Evolutionary conservation across 305 asterid species (phyloP).

Genomic region (Ajuga reptans): DNA sequence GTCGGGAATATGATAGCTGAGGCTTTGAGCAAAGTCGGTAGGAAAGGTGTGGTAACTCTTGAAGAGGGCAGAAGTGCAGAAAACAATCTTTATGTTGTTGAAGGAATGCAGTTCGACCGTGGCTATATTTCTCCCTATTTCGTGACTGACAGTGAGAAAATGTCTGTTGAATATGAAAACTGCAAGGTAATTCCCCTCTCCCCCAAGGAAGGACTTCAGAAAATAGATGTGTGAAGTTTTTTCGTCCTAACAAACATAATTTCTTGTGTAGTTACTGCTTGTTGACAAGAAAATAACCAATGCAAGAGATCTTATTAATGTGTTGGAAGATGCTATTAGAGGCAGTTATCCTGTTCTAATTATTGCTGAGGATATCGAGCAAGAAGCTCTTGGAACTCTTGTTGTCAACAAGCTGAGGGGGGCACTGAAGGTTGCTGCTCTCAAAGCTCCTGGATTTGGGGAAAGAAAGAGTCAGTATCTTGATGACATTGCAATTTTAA

Average conservation of each 20-base stretch:
- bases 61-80: conserved; percentile 88
- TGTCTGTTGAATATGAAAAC: conserved; percentile 77
- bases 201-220: not conserved
- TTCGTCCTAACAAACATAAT: conserved; percentile 18
- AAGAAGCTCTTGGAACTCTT: conserved; percentile 88
- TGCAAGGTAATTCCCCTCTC: conserved; percentile 55
- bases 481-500: conserved; percentile 75
- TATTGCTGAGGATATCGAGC: conserved; percentile 88
- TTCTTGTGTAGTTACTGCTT: conserved; percentile 51
- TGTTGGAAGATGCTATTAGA: conserved; percentile 80
- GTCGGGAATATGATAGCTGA: conserved; percentile 85
- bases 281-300: conserved; percentile 86
- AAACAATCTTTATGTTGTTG: conserved; percentile 72
- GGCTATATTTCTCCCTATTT: conserved; percentile 86
- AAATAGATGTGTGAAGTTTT: not conserved
- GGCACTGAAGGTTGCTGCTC: conserved; percentile 78
- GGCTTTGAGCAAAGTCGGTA: conserved; percentile 85
- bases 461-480: conserved; percentile 85
- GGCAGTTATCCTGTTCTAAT: conserved; percentile 64
- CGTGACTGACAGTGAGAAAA: conserved; percentile 79
- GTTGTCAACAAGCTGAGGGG: conserved; percentile 91
- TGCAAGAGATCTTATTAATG: conserved; percentile 70
- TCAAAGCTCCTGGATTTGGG: conserved; percentile 95
- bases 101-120: conserved; percentile 95
- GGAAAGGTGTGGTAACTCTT: conserved; percentile 92